These are phyloP conservation scores for Thozetella sp. DNA, from an alignment of 495 filamentous ascomycete genomes.

Conservation along the genomic window DNA sequence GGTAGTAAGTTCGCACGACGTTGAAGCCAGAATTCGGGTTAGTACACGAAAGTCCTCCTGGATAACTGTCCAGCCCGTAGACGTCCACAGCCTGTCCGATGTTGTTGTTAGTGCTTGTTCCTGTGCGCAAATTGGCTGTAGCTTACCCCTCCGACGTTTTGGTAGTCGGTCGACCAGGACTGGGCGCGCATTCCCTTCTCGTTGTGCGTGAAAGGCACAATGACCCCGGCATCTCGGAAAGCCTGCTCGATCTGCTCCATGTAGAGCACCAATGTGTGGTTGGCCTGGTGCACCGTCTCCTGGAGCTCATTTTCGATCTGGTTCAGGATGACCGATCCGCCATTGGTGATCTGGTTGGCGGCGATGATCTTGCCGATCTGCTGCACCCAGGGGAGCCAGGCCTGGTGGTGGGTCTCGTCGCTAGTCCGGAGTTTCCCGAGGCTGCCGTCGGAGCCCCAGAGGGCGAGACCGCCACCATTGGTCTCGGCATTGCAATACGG, in stretches of 20 bases:
- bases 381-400: conserved; percentile 52
- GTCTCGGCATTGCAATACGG: conserved; percentile 64
- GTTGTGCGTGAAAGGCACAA: conserved; percentile 54
- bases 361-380: conserved; percentile 51
- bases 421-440: conserved; percentile 60
- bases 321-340: conserved; percentile 54
- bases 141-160: conserved; percentile 48
- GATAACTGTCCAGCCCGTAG: conserved; percentile 58
- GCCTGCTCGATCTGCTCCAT: conserved; percentile 53
- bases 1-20: conserved; percentile 53
- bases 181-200: conserved; percentile 51
- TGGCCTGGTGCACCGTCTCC: conserved; percentile 34
- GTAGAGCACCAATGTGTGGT: conserved; percentile 45
- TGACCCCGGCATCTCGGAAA: conserved; percentile 46
- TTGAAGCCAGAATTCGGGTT: conserved; percentile 51
- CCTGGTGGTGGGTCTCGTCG: conserved; percentile 56
- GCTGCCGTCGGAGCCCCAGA: conserved; percentile 63
- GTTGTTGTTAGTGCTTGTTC: neutral
- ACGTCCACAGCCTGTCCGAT: conserved; percentile 47
- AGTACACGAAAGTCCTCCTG: conserved; percentile 53
- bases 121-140: neutral
- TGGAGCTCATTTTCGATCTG: conserved; percentile 59
- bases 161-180: conserved; percentile 58
- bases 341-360: conserved; percentile 56
- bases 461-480: conserved; percentile 58